Evolutionary conservation across 1,284 basidiomycete genomes (phyloP), one percentile per base, ranked within the genome.

Genomic region (Trichosporon inkin): DNA sequence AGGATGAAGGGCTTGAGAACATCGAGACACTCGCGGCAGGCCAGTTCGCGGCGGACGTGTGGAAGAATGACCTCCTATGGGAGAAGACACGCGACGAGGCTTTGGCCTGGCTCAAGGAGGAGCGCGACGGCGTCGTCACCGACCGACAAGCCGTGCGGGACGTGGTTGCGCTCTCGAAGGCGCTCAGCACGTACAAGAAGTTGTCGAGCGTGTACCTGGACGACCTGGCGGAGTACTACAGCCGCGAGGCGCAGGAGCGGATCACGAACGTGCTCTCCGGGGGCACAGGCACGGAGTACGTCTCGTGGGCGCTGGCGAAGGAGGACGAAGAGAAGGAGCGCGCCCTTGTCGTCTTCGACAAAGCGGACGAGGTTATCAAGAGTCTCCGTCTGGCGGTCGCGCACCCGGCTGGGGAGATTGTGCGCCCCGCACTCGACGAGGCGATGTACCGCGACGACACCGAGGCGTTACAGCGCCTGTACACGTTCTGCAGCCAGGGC

Each of bases 401-500:
- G 14, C 44, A 49, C 13, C 44, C 44, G 6, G 44, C 44, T 5
- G 19, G 44, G 22, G 44, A 55, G 41, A 57, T 71, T n/a, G 66
- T 71, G 3, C 60, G 39, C 28, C n/a, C 54, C 89, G 88, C 84
- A 17, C 65, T 90, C 34, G 80, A 84, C 11, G 77, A 80, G 10
- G 83, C 85, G 35, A 83, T 90, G 78, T 79, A 83, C 13, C 74
- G 65, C 5, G 81, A 80, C 57, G 81, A 86, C 38, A 78, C 79
- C 5, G 73, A 74, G 0, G 81, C 78, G 0, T 76, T 94, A n/a
- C 71, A 69, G 10, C 76, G 77, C 6, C 82, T 92, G 78, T 89
- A 89, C 72, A 71, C 73, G 0, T 80, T 89, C 16, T 87, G 89
- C 60, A 77, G 80, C 3, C 82, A 85, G n/a, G 82, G 82, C 3